Evolutionary conservation across 1,139 yeast genomes (phyloP).

Genomic region (Hyphopichia wangnamkhiaoensis): DNA sequence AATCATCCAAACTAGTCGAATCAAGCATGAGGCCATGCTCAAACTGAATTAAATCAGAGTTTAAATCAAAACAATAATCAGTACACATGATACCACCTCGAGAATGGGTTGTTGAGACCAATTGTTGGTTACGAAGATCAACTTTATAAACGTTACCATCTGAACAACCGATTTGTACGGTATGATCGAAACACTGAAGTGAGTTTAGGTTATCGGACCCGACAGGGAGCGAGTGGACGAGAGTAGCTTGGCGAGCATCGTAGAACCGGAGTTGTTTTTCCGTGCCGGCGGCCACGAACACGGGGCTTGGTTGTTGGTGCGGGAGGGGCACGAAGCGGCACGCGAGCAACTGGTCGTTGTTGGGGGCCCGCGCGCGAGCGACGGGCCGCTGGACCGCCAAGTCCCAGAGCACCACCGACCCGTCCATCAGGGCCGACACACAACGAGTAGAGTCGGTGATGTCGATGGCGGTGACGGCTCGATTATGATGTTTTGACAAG

Average conservation of each 20-base stretch:
- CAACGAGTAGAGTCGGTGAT: background rate
- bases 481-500: background rate
- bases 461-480: background rate
- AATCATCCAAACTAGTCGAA: too few species aligned
- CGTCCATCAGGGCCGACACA: conserved; percentile 1
- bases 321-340: background rate
- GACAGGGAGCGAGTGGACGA: background rate
- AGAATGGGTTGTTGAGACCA: too few species aligned
- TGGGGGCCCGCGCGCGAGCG: background rate
- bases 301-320: too few species aligned
- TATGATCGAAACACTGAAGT: too few species aligned
- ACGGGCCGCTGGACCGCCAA: conserved; percentile 7
- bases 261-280: background rate
- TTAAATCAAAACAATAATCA: too few species aligned
- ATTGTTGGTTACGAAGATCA: too few species aligned
- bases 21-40: too few species aligned
- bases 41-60: too few species aligned
- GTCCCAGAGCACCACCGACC: conserved; percentile 16
- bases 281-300: background rate
- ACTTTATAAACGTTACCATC: too few species aligned
- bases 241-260: background rate
- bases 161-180: too few species aligned
- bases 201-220: background rate
- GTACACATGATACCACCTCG: too few species aligned
- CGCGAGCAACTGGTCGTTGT: background rate